Base-by-base conservation (phyloP, 2,329 filamentous ascomycete genomes). In the Aspergillus puulaauensis region DNA sequence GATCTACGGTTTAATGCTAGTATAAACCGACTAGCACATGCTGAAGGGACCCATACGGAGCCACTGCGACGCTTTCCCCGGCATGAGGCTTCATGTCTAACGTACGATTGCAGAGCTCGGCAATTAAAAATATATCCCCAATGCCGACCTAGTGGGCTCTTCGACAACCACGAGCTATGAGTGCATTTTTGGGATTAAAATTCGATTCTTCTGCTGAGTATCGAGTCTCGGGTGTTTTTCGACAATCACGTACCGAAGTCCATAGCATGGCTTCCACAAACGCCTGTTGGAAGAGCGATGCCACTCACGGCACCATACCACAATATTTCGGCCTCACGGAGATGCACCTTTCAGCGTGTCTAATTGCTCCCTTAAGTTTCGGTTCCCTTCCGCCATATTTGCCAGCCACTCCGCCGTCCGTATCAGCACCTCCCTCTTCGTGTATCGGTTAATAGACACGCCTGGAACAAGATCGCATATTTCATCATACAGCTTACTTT, bases 81-180 rank as follows among this genome's bases (percentile, higher is more conserved):
- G 19, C 9, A 37, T 41, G 33, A 27, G 35, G 52, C 52, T 48
- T 35, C 52, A 54, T 47, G 14, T 31, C 23, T 48, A 23, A 3
- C 31, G 5, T 9, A 19, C 7, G 9, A 41, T 21, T 39, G 44
- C 52, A 43, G 52, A 54, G 52, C 43, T 40, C 52, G 52, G 52
- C 52, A 54, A 27, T 46, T 54, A 14, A 4, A 41, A 31, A 3
- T 31, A 21, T 19, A 33, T 23, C 17, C 6, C 17, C 21, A 47
- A n/a, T 54, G 52, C 52, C 52, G 52, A 17, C 9, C 21, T 31
- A 44, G 33, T 47, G 52, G 43, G 23, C 40, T 41, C 52, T 47
- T 15, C 11, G 17, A n/a, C 35, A 17, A 17, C 31, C 7, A 23
- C 8, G 19, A 50, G 17, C 12, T 39, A 43, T 17, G 27, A 21